These are phyloP conservation scores for Tieghemostelium lacteum DNA, from an alignment of 78 protist species.

Conservation along the genomic window DNA sequence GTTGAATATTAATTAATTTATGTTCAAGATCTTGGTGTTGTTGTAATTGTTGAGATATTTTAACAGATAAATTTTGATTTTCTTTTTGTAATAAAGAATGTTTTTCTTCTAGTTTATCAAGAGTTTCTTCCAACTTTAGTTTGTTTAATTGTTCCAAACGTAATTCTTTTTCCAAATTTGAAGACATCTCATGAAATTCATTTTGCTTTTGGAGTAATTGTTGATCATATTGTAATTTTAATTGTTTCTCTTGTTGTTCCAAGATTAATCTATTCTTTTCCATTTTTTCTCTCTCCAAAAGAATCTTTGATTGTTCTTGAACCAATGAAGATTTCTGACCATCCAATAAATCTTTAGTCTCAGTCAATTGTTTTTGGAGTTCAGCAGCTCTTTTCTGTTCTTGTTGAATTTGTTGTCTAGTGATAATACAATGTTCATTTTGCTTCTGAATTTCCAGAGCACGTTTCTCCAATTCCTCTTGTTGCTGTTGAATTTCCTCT, in stretches of 20 bases:
- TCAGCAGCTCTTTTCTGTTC: neutral
- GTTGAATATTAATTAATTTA: no score
- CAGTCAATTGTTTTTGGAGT: neutral
- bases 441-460: neutral
- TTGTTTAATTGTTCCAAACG: neutral
- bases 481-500: neutral
- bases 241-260: neutral
- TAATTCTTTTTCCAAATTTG: neutral
- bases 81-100: no score
- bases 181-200: neutral
- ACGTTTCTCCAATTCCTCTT: neutral
- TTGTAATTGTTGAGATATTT: no score
- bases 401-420: neutral
- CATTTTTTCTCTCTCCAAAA: neutral
- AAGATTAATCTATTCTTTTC: neutral
- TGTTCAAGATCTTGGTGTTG: no score
- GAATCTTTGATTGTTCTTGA: neutral
- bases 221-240: neutral
- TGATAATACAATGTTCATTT: no score
- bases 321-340: neutral
- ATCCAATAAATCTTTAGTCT: neutral
- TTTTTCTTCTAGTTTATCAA: conserved; percentile 17
- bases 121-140: neutral
- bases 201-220: neutral
- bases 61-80: no score